Base-by-base conservation (phyloP, 495 filamentous ascomycete species). In the Hypoxylon perforatum region DNA sequence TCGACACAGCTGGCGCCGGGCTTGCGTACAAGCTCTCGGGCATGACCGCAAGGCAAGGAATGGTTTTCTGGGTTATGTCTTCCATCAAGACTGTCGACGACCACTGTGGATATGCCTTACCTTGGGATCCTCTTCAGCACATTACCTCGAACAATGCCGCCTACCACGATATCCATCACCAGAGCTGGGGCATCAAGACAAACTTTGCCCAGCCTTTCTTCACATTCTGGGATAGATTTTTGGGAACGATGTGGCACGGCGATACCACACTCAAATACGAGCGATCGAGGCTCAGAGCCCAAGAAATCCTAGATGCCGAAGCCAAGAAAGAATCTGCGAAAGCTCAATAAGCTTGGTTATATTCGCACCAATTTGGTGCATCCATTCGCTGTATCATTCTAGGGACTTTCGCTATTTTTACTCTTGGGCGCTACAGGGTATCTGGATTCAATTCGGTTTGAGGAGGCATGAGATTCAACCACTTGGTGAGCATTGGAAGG, bases 141-240 rank as follows among this genome's bases (percentile, higher is more conserved):
- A 79, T 97, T 28, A 96, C 92, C 35, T 89, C 90, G 71, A 97
- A 99, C 81, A 97, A 97, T 67, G 92, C 95, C 17, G 89, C 87
- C 18, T 99, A 96, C 77, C 95, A 99, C 76, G 95, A 99, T 75
- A 92, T 99, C 52, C 95, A 99, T 76, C 95, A 99, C 78, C 95
- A 99, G 80, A 96, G 92, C 80, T 99, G 94, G 95, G 95, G 95
- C 47, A 97, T 99, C 81, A 97, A 95, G 85, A 85, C 87, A 62
- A 81, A 85, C 76, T 87, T 84, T 62, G 90, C 88, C 0, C 92
- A 95, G 73, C 92, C 92, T 0, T 94, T 92, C 80, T 92, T 93
- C 78, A 94, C 90, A 46, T 90, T 93, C 76, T 95, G 92, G 92
- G 92, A 95, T 72, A 80, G 83, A 21, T 49, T 85, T 45, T 79